phyloP scores from a whole-genome alignment of 306 rosid species.

The Cyclanthera cordifolia region DNA sequence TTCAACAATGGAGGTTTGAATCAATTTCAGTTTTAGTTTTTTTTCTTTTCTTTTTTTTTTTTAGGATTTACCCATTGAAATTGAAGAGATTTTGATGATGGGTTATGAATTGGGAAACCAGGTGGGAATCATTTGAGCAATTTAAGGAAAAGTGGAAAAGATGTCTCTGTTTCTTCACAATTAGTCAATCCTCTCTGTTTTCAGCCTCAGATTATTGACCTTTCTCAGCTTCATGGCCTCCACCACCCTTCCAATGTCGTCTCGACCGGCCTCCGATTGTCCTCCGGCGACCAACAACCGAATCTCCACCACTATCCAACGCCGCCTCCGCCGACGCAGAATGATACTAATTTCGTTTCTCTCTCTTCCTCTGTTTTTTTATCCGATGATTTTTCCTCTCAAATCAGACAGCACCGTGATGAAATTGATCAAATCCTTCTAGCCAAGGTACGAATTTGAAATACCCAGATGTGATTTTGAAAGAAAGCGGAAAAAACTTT shows the following conservation, averaged over 20 bases:
- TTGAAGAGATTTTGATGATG: background rate
- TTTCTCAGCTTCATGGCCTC: slow-evolving; percentile 61
- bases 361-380: slow-evolving; percentile 33
- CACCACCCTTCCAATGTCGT: slow-evolving; percentile 56
- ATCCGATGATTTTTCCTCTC: slow-evolving; percentile 42
- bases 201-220: slow-evolving; percentile 63
- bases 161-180: slow-evolving; percentile 19
- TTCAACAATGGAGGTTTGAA: slow-evolving; percentile 52
- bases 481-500: background rate
- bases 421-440: slow-evolving; percentile 68
- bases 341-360: background rate
- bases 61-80: background rate
- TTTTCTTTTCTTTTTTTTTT: accelerated
- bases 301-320: slow-evolving; percentile 23
- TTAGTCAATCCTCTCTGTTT: slow-evolving; percentile 35
- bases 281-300: slow-evolving; percentile 43
- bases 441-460: slow-evolving; percentile 41
- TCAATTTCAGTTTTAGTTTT: background rate
- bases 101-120: background rate
- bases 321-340: slow-evolving; percentile 1
- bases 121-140: slow-evolving; percentile 6
- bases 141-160: slow-evolving; percentile 75
- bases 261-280: slow-evolving; percentile 77
- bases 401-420: slow-evolving; percentile 58
- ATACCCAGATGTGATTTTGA: slow-evolving; percentile 3